A percentile compares a stretch with the other conserved stretches of the same genome.
Evolutionary conservation across 1,284 basidiomycete species (phyloP).

Genomic region (Rhodotorula sp.): DNA sequence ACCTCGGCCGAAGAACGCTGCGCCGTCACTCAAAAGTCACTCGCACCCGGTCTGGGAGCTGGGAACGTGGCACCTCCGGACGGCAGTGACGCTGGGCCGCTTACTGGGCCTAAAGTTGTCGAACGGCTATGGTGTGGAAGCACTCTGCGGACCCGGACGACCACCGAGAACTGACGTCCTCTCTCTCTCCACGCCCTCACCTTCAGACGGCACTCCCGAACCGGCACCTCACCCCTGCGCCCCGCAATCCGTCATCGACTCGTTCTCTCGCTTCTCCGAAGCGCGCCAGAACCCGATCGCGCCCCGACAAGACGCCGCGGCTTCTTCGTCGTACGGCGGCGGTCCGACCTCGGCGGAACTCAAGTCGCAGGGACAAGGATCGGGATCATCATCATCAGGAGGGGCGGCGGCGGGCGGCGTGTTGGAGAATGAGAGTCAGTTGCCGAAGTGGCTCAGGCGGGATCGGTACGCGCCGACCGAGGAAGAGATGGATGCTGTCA

Average conservation of each 20-base stretch:
- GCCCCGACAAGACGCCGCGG: conserved; percentile 2
- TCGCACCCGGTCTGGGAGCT: too few species aligned
- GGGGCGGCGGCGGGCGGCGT: background rate
- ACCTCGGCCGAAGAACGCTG: too few species aligned
- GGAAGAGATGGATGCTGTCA: conserved; percentile 35
- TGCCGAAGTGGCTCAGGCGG: conserved; percentile 31
- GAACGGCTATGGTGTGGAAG: too few species aligned
- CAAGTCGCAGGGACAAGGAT: background rate
- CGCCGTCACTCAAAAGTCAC: too few species aligned
- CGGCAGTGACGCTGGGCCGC: too few species aligned
- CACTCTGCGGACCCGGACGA: too few species aligned
- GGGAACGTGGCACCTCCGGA: too few species aligned
- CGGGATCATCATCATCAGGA: too few species aligned
- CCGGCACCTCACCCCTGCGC: conserved; percentile 37
- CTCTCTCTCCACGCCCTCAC: background rate
- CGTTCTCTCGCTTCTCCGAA: conserved; percentile 26
- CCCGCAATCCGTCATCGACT: conserved; percentile 29
- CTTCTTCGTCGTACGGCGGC: conserved; percentile 11
- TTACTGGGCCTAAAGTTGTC: too few species aligned
- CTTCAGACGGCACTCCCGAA: conserved; percentile 17
- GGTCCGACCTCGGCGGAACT: conserved; percentile 5
- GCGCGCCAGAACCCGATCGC: conserved; percentile 16
- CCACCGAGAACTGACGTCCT: too few species aligned
- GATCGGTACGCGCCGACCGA: conserved; percentile 19
- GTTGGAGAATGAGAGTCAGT: conserved; percentile 26